Conservation (phyloP, 2,329 filamentous ascomycete species). For the Reticulascus tulasneorum region DNA sequence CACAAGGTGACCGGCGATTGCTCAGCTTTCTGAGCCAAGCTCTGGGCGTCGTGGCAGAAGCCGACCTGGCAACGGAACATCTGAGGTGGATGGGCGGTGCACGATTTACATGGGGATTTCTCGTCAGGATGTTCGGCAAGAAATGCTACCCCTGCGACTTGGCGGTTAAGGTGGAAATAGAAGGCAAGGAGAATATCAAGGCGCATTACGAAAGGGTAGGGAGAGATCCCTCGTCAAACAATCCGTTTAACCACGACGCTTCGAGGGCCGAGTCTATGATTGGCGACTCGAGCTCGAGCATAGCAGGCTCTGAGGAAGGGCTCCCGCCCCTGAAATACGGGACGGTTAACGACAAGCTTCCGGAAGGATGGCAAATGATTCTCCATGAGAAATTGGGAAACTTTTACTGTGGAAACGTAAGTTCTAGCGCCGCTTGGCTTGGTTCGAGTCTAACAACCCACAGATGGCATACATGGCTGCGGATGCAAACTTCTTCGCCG, state of each 20-base stretch:
- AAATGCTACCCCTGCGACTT: constrained; percentile 86
- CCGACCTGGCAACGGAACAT: constrained; percentile 84
- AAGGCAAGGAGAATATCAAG: constrained; percentile 69
- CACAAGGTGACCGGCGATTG: constrained; percentile 69
- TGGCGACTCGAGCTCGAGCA: constrained; percentile 9
- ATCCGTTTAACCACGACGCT: constrained; percentile 23
- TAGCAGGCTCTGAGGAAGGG: constrained; percentile 37
- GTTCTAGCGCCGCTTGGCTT: constrained; percentile 18
- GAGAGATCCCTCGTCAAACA: constrained; percentile 25
- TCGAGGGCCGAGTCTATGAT: neutral
- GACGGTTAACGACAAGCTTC: constrained; percentile 72
- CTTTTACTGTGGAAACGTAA: constrained; percentile 87
- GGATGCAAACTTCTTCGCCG: constrained; percentile 82
- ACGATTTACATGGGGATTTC: constrained; percentile 80
- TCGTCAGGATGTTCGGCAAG: constrained; percentile 71
- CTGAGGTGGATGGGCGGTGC: constrained; percentile 88
- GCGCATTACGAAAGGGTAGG: constrained; percentile 61
- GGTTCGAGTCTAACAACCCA: constrained; percentile 5
- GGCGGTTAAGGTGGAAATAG: constrained; percentile 76
- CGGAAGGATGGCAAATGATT: constrained; percentile 70
- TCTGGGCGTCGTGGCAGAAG: constrained; percentile 85
- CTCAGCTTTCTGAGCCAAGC: constrained; percentile 90
- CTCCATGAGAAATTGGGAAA: constrained; percentile 78
- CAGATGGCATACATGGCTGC: constrained; percentile 89
- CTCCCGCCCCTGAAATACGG: constrained; percentile 76